Base-by-base conservation (phyloP, 2,329 filamentous ascomycete genomes). In the Pestalotiopsis sp. region DNA sequence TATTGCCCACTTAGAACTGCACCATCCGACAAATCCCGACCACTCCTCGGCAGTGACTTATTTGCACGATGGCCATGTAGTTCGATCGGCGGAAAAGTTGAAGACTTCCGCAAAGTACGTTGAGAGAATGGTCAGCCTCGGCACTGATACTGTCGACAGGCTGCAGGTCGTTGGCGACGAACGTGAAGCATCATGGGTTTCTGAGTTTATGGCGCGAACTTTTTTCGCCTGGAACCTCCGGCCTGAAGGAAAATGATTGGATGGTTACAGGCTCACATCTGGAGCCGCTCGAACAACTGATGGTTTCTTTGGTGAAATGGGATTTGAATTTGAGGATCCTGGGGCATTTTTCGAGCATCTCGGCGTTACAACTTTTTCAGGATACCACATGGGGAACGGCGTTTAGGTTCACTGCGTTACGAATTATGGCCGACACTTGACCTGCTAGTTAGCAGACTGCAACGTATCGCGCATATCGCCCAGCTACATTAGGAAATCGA, bases 21-120 rank as follows among this genome's bases (percentile, higher is more conserved):
- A 86, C 68, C 87, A 90, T 73, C 88, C 88, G 0, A 84, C 83
- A 0, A 79, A 80, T 2, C 87, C 88, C 0, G 81, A 82, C 31
- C 80, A 84, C 25, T 75, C 78, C 2, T 80, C 81, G 1, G 88
- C 88, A 0, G 73, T 89, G 12, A 73, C 80, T 2, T 83, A 85
- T 66, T 82, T 89, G 20, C 71, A 77, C 56, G 68, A 70, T n/a
- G 49, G 66, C 9, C 60, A 62, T 17, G 61, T 56, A 9, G 58
- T 61, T 11, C 57, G 31, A 2, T 41, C 56, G 9, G 66, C 65
- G 4, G 62, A 66, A 17, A 40, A 31, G 12, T 38, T 25, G n/a
- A 63, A 64, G 27, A 56, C 38, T 13, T 56, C 56, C 6, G 66
- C 57, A 41, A 58, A 58, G 23, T 56, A 60, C 38, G 49, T 56